Percentiles rank a stretch among this genome's conserved stretches.
Evolutionary conservation across 106 monocot species (phyloP).

Genomic region (Allium fistulosum): DNA sequence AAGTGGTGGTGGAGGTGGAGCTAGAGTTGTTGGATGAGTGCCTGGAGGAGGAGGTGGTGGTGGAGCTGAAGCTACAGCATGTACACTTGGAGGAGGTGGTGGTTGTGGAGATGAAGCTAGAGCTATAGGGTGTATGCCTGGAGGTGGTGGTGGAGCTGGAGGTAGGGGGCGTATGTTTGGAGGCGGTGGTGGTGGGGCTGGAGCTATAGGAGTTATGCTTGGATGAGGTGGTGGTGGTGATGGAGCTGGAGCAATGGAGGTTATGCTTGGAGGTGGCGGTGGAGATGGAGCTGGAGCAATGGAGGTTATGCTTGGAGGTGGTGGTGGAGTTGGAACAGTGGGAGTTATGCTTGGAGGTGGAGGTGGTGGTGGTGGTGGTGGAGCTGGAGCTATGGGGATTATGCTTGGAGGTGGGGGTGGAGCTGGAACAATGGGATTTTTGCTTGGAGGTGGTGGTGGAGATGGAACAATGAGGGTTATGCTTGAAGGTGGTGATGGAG

Average conservation of each 20-base stretch:
- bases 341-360: neutral
- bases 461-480: neutral
- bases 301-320: conserved; percentile 8
- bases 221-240: neutral
- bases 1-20: conserved; percentile 17
- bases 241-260: conserved; percentile 6
- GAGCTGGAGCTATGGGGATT: conserved; percentile 4
- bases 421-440: neutral
- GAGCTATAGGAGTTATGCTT: neutral
- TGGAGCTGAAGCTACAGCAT: conserved; percentile 10
- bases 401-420: conserved; percentile 8
- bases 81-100: neutral
- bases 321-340: conserved; percentile 13
- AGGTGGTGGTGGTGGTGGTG: neutral
- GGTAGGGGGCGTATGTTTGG: neutral
- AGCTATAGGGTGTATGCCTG: neutral
- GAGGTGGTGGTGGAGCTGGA: conserved; percentile 18
- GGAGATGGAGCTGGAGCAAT: conserved; percentile 10
- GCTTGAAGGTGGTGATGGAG: neutral
- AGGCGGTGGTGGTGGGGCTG: conserved; percentile 13
- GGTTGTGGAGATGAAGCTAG: conserved; percentile 11
- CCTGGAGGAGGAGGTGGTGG: conserved; percentile 13
- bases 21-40: conserved; percentile 5
- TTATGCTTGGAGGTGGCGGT: neutral
- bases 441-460: conserved; percentile 10